Evolutionary conservation across 2,329 filamentous ascomycete species (phyloP), one percentile per base, ranked within the genome.

Genomic region (Cladosporium austrohemisphaericum): DNA sequence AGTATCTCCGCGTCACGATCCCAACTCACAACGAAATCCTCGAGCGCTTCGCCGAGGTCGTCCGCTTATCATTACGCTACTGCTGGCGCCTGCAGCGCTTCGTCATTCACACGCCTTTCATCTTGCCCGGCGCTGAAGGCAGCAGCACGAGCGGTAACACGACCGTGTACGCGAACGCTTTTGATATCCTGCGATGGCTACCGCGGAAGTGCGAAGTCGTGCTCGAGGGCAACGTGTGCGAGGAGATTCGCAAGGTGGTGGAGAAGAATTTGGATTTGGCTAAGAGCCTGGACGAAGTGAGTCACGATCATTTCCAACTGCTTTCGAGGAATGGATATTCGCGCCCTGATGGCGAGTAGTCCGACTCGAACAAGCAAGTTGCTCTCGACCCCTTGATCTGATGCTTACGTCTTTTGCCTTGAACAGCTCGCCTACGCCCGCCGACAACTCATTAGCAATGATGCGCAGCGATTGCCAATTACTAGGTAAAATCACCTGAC

Each of bases 111-210:
- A 61, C 73, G 40, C 68, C 63, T 6, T 65, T 64, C 52, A 58
- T 56, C 11, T 56, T 63, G 5, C 61, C 61, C 1, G 58, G 60
- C 16, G 55, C 60, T 1, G 63, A 64, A 43, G 60, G 60, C 28
- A 62, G 59, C 50, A 60, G 57, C 8, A 61, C 57, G 8, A 59
- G 55, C 23, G 64, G 66, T 7, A 67, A 68, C 20, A 70, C 67
- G 3, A 71, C 67, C 19, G 69, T 73, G 6, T 73, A 74, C 49
- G 71, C 70, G 11, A 73, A 73, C 49, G 71, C 71, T 0, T 75
- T 75, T 50, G 71, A 73, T 51, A 73, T 73, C 26, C 56, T 75
- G 29, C 54, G 71, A 11, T 75, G 71, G 71, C 54, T 75, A 51
- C 71, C 72, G 2, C 60, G 66, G 53, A 60, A 64, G n/a, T 72